Conservation (phyloP, 768 basidiomycete species). For the Lanmaoa rubissima region DNA sequence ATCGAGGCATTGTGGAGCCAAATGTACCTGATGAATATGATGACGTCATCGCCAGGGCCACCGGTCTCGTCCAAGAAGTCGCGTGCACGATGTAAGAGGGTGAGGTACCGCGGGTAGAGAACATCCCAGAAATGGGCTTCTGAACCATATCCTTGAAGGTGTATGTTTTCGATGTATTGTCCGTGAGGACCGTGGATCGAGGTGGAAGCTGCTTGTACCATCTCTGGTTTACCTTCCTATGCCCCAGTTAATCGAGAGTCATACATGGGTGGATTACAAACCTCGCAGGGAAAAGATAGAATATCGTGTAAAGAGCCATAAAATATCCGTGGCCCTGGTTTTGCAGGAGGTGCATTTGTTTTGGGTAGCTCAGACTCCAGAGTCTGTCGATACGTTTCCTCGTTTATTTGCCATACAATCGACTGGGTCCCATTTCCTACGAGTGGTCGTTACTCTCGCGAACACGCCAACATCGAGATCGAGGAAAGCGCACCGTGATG, state of each 20-base stretch:
- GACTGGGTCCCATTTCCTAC: conserved; percentile 94
- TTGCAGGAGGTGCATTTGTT: conserved; percentile 26
- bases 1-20: background rate
- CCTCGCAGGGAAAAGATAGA: conserved; percentile 90
- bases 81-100: conserved; percentile 62
- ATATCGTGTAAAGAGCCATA: conserved; percentile 96
- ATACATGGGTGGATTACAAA: conserved; percentile 24
- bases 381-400: conserved; percentile 71
- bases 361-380: conserved; percentile 46
- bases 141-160: conserved; percentile 4
- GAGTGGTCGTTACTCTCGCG: background rate
- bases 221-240: conserved; percentile 75
- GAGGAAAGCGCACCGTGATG: conserved; percentile 23
- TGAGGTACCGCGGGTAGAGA: conserved; percentile 64
- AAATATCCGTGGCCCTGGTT: conserved; percentile 61
- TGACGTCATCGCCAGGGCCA: conserved; percentile 60
- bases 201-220: conserved; percentile 82
- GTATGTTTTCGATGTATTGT: conserved; percentile 31
- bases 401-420: conserved; percentile 88
- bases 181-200: conserved; percentile 20
- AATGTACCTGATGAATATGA: conserved; percentile 85
- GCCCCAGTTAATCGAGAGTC: conserved; percentile 2
- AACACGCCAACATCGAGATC: background rate
- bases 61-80: conserved; percentile 70
- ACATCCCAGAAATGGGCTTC: conserved; percentile 15